Evolutionary conservation across 805 yeast genomes (phyloP), one percentile per base, ranked within the genome.

Genomic region (Suhomyces prunicola): DNA sequence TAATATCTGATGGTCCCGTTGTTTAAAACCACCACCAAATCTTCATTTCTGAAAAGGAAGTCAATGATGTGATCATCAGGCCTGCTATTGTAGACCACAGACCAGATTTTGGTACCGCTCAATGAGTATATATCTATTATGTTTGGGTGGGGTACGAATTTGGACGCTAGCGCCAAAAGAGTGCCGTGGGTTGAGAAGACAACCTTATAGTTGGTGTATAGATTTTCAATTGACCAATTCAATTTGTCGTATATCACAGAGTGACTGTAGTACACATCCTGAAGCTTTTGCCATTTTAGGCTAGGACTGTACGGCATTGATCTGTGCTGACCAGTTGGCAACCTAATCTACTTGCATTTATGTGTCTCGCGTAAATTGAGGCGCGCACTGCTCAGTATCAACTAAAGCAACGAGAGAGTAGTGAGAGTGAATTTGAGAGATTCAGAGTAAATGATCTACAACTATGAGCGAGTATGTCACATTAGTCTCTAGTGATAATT

Each of bases 251-350:
- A 85, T 52, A 88, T 85, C 17, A 82, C 78, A 51, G 85, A 68
- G 15, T 79, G 76, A 51, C 87, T 74, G 59, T 90, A 91, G 65
- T 81, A 89, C 8, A 83, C 86, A 66, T 84, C 83, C 50, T 82
- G 84, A 17, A 91, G 77, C 57, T 86, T 79, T 66, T 90, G 96
- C 97, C 97, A 91, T 44, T 79, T 79, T 55, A 77, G 63, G 58
- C 79, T 74, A 10, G 82, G 83, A 58, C 67, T 73, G 2, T 73
- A 56, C 33, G 52, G 49, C 60, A 60, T 63, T 39, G 42, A 19
- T 17, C 24, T 17, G 24, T 15, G 24, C 13, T 39, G 8, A 10
- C 42, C 24, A 12, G 45, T 24, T 29, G 33, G 33, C 33, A 29
- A 29, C 33, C 26, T 36, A 27, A 44, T 31, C 26, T 23, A 47